phyloP scores from a whole-genome alignment of 345 rosid species.

The Ceriops zippeliana region DNA sequence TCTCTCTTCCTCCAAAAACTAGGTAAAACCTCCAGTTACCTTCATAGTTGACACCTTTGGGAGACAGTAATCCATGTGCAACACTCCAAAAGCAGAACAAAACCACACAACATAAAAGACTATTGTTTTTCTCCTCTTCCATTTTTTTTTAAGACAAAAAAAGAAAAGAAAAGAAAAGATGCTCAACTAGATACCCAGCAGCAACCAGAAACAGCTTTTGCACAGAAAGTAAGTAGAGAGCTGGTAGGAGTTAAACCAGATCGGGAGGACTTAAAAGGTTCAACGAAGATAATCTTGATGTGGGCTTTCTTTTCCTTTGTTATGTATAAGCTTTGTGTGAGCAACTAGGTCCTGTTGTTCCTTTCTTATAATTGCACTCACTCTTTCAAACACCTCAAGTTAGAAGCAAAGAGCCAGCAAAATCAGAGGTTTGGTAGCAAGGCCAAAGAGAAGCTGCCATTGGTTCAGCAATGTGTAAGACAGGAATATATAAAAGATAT shows the following conservation, averaged over 20 bases:
- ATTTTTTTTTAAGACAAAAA: constrained; percentile 9
- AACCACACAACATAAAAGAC: constrained; percentile 24
- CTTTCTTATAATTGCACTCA: constrained; percentile 28
- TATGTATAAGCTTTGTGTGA: constrained; percentile 19
- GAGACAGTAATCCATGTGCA: constrained; percentile 61
- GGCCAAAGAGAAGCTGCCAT: constrained; percentile 36
- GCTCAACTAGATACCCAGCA: constrained; percentile 4
- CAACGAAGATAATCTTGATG: constrained; percentile 17
- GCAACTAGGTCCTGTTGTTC: constrained; percentile 14
- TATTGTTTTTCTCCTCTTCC: constrained; percentile 34
- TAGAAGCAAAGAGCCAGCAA: constrained; percentile 37
- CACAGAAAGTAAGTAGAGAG: constrained; percentile 11
- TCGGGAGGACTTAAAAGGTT: constrained; percentile 11
- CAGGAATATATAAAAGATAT: constrained; percentile 40
- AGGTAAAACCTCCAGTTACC: constrained; percentile 38
- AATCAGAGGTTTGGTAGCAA: constrained; percentile 22
- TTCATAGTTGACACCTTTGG: constrained; percentile 83
- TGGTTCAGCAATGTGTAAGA: constrained; percentile 38
- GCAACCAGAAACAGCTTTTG: constrained; percentile 20
- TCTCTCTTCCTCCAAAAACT: neutral
- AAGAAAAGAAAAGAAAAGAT: neutral
- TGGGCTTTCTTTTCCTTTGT: constrained; percentile 20
- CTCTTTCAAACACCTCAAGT: constrained; percentile 27
- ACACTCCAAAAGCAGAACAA: constrained; percentile 38
- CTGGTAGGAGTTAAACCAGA: constrained; percentile 7